Evolutionary conservation across 495 filamentous ascomycete genomes (phyloP), one percentile per base, ranked within the genome.

Genomic region (Penicillium psychrofluorescens): DNA sequence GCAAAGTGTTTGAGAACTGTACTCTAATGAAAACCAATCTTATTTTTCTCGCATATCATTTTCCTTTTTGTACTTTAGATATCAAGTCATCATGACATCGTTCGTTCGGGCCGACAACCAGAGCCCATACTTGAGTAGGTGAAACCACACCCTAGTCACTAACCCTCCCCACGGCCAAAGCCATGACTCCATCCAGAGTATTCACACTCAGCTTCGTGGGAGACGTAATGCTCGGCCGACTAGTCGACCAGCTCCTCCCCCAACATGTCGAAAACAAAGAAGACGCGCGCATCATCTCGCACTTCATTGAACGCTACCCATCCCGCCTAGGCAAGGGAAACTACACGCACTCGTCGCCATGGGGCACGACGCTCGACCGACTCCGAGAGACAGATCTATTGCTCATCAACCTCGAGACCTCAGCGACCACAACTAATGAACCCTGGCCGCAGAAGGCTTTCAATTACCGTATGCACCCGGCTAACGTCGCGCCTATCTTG

Each of bases 211-310:
- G 55, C 13, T 64, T 71, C 41, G 42, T 55, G 43, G 67, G 68
- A 46, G 68, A 72, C 44, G 62, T 67, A 8, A 72, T 71, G 67
- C 62, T 71, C n/a, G 68, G 54, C 37, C 63, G 68, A 13, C 63
- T 70, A 10, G 45, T 72, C 50, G 68, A 72, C 50, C 63, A 70
- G 54, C 52, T 70, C 39, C 56, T 62, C 44, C 58, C 64, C 10
- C 39, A 45, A 9, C 60, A 67, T 7, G 54, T 65, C 50, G 16
- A 50, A 40, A 55, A 54, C 39, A 38, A 53, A 6, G 15, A 39
- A 11, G 61, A 68, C 22, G 37, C 41, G 34, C 33, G 22, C 28
- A 54, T 43, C 32, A 56, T 52, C 40, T 7, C 40, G 2, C 29
- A 36, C 36, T 53, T 68, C 33, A 32, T 27, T 8, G 38, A 41